phyloP scores from a whole-genome alignment of 2,329 filamentous ascomycete genomes.

The Periconia macrospinosa region DNA sequence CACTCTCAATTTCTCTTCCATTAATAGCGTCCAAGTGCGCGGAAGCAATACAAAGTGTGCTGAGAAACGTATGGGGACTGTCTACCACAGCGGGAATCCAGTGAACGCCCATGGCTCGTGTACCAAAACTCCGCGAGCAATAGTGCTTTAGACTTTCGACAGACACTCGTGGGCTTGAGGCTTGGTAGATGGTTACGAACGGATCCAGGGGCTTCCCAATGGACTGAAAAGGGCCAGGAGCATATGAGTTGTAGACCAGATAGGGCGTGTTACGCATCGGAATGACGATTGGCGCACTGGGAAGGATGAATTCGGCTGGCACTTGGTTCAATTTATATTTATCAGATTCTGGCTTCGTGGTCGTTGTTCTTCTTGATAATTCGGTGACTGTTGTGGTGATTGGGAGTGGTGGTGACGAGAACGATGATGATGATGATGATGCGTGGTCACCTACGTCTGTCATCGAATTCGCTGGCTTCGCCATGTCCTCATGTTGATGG shows the following conservation, averaged over 20 bases:
- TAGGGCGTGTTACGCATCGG: conserved; percentile 12
- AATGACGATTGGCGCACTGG: conserved; percentile 23
- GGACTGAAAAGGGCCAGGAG: conserved; percentile 23
- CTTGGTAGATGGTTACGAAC: conserved; percentile 39
- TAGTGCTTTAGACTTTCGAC: conserved; percentile 39
- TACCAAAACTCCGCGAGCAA: conserved; percentile 39
- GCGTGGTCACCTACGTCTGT: not conserved
- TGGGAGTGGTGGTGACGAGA: not conserved
- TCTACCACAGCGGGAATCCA: conserved; percentile 41
- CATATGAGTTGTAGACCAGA: conserved; percentile 23
- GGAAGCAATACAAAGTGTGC: conserved; percentile 39
- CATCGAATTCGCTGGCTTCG: not conserved
- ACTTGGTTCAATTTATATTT: conserved; percentile 6
- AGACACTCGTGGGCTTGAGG: conserved; percentile 28
- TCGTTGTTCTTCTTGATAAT: not conserved
- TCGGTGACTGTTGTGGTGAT: not conserved
- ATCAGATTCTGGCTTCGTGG: conserved; percentile 4
- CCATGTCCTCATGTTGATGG: not conserved
- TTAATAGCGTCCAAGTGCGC: conserved; percentile 36
- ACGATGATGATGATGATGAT: too few relatives aligned
- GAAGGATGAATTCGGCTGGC: conserved; percentile 17
- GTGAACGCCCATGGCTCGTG: conserved; percentile 30
- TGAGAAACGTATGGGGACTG: conserved; percentile 39
- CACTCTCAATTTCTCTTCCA: conserved; percentile 25
- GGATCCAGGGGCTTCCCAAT: conserved; percentile 38